Conservation (phyloP, 768 basidiomycete genomes). For the Mycena epipterygia region DNA sequence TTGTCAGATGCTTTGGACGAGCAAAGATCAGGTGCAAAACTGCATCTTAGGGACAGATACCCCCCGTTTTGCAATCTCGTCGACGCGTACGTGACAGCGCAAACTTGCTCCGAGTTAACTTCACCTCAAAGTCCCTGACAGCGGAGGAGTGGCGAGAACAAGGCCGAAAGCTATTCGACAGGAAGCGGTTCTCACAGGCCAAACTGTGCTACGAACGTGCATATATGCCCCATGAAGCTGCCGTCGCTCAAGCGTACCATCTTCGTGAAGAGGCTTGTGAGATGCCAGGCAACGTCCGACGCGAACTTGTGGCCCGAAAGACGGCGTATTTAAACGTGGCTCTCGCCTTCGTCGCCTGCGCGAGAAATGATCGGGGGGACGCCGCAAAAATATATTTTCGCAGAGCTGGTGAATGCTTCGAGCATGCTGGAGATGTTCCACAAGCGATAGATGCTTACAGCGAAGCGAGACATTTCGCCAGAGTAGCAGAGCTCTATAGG, state of each 20-base stretch:
- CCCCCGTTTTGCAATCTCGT: conserved; percentile 68
- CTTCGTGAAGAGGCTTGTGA: conserved; percentile 65
- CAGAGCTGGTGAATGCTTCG: conserved; percentile 62
- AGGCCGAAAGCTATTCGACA: conserved; percentile 53
- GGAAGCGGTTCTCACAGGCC: conserved; percentile 65
- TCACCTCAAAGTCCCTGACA: background rate
- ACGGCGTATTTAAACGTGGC: conserved; percentile 60
- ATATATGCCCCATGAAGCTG: conserved; percentile 54
- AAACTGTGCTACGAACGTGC: conserved; percentile 69
- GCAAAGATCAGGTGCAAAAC: conserved; percentile 59
- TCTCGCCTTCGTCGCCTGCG: conserved; percentile 62
- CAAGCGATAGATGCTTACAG: conserved; percentile 62
- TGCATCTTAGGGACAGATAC: conserved; percentile 62
- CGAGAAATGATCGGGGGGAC: conserved; percentile 34
- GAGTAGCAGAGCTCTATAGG: conserved; percentile 61
- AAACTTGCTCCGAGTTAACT: background rate
- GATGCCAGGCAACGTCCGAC: conserved; percentile 39
- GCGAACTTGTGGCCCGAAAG: conserved; percentile 42
- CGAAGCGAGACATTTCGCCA: conserved; percentile 55
- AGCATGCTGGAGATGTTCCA: conserved; percentile 51
- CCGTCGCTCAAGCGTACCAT: conserved; percentile 65
- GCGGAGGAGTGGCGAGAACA: conserved; percentile 52
- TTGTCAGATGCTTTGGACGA: conserved; percentile 65
- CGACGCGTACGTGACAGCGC: conserved; percentile 45
- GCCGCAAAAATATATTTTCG: conserved; percentile 52